These are phyloP conservation scores for Suhomyces terraborum DNA, from an alignment of 1,139 yeast species.

Conservation along the genomic window DNA sequence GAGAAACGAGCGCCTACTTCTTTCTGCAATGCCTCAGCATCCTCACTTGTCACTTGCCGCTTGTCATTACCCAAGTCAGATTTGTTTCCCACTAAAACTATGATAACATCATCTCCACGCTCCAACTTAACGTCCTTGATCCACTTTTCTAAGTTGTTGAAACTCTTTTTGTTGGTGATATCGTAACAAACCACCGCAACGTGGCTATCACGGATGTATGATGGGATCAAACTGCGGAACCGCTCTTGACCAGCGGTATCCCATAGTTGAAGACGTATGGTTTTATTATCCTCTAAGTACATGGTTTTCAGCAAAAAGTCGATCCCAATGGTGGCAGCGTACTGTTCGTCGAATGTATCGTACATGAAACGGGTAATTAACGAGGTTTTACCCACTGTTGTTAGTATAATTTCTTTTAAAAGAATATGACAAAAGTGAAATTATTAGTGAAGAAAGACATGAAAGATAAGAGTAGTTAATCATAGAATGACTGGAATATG, in stretches of 20 bases:
- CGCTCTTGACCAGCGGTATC: constrained; percentile 70
- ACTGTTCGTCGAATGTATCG: constrained; percentile 96
- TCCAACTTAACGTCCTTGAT: constrained; percentile 63
- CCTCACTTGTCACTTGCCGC: constrained; percentile 58
- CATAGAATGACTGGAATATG: neutral
- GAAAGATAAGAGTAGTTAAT: too few species aligned
- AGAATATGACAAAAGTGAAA: too few species aligned
- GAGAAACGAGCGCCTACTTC: constrained; percentile 71
- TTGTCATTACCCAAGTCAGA: constrained; percentile 66
- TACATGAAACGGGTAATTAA: constrained; percentile 95
- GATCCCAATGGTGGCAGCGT: constrained; percentile 94
- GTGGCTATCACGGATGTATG: constrained; percentile 93
- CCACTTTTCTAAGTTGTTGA: constrained; percentile 64
- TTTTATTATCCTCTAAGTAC: constrained; percentile 58
- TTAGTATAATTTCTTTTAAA: too few species aligned
- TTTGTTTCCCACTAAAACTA: constrained; percentile 75
- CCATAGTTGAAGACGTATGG: constrained; percentile 54
- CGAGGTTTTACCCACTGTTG: constrained; percentile 88
- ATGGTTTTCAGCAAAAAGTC: constrained; percentile 85
- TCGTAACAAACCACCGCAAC: constrained; percentile 97
- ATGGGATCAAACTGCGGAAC: constrained; percentile 64
- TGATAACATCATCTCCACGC: constrained; percentile 72
- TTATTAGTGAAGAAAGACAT: too few species aligned
- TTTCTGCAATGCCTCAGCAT: constrained; percentile 63
- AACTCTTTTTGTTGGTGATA: constrained; percentile 81